A percentile compares a stretch with the other conserved stretches of the same genome.
These are phyloP conservation scores for Westerdykella ornata DNA, from an alignment of 2,329 filamentous ascomycete genomes.

Conservation along the genomic window DNA sequence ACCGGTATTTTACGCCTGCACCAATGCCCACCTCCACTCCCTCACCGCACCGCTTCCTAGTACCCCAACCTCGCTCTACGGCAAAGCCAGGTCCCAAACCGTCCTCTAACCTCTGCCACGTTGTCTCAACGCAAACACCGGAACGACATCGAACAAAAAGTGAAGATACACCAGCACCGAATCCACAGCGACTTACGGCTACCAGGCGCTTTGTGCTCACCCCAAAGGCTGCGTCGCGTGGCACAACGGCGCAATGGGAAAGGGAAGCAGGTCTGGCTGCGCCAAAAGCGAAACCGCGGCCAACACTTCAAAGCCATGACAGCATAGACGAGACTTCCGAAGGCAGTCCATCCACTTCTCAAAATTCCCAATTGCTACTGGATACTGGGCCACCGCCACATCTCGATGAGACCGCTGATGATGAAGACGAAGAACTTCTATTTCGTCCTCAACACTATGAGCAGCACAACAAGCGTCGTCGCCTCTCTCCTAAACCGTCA, in stretches of 20 bases:
- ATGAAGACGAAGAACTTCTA: slow-evolving; percentile 25
- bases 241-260: slow-evolving; percentile 1
- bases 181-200: slow-evolving; percentile 18
- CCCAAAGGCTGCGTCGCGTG: slow-evolving; percentile 1
- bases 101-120: slow-evolving; percentile 20
- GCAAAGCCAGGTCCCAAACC: slow-evolving; percentile 16
- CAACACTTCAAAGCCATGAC: slow-evolving; percentile 23
- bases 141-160: background rate
- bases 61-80: slow-evolving; percentile 2
- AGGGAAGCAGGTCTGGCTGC: slow-evolving; percentile 6
- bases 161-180: background rate
- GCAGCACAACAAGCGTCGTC: slow-evolving; percentile 22
- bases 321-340: slow-evolving; percentile 30
- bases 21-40: slow-evolving; percentile 25
- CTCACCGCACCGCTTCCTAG: slow-evolving; percentile 32
- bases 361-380: background rate
- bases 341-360: slow-evolving; percentile 12
- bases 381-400: slow-evolving; percentile 4
- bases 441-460: slow-evolving; percentile 9
- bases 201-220: slow-evolving; percentile 31
- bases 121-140: slow-evolving; percentile 11
- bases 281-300: slow-evolving; percentile 13
- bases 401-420: slow-evolving; percentile 4
- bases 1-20: background rate
- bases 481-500: slow-evolving; percentile 12